Conservation (phyloP, 352 stramenopile species). For the Phytopythium montanum region DNA sequence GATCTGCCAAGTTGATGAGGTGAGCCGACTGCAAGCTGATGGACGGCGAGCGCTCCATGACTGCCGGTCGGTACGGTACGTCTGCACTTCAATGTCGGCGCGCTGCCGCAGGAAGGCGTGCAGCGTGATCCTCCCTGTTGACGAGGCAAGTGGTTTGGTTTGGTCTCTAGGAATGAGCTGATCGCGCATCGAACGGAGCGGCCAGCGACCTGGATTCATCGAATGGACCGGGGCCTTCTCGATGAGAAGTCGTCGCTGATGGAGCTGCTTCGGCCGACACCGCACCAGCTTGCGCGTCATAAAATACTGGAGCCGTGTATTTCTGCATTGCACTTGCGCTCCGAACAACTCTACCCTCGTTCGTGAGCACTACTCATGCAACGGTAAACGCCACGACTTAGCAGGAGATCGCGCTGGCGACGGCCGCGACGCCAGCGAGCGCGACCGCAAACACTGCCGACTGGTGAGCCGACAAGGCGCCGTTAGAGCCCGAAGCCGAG, state of each 20-base stretch:
- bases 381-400: background rate
- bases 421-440: background rate
- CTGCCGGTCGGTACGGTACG: background rate
- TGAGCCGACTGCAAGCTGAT: background rate
- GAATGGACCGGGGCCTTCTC: no score
- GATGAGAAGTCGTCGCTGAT: no score
- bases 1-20: background rate
- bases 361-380: no score
- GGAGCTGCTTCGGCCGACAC: no score
- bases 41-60: background rate
- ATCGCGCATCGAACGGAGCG: no score
- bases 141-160: background rate
- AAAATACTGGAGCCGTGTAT: background rate
- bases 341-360: background rate
- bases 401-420: background rate
- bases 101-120: background rate
- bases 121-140: background rate
- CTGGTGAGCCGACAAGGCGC: constrained; percentile 13
- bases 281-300: background rate
- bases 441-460: background rate
- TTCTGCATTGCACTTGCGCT: background rate
- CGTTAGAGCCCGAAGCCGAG: constrained; percentile 17
- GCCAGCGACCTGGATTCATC: no score
- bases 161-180: no score
- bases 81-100: background rate